Percentiles rank a stretch among this genome's conserved stretches.
Conservation (phyloP, 352 stramenopile genomes). For the Phytophthora foliorum region DNA sequence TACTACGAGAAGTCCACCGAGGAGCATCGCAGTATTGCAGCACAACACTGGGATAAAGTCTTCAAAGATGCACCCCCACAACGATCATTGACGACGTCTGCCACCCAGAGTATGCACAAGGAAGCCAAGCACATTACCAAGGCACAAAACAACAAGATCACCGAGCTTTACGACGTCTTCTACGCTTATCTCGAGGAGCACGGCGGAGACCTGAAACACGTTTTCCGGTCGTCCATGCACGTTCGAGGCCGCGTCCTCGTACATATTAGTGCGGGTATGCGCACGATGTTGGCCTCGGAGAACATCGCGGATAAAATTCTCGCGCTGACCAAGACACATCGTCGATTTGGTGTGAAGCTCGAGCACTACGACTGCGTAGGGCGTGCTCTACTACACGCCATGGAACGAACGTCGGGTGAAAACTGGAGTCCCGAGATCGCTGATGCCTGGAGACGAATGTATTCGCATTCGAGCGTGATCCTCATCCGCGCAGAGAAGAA, state of each 20-base stretch:
- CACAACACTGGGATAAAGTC: conserved; percentile 51
- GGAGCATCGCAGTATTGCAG: conserved; percentile 46
- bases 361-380: conserved; percentile 57
- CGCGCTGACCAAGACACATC: conserved; percentile 57
- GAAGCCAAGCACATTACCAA: conserved; percentile 39
- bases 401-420: conserved; percentile 48
- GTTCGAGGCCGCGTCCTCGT: conserved; percentile 55
- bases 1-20: conserved; percentile 55
- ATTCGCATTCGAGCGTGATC: conserved; percentile 54
- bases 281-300: conserved; percentile 48
- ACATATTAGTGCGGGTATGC: conserved; percentile 65
- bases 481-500: conserved; percentile 50
- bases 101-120: conserved; percentile 10
- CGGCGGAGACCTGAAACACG: conserved; percentile 55
- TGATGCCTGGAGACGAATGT: conserved; percentile 55
- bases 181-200: conserved; percentile 56
- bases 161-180: conserved; percentile 61
- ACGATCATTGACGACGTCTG: neutral
- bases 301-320: conserved; percentile 50
- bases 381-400: conserved; percentile 47
- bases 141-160: conserved; percentile 47
- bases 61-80: conserved; percentile 42
- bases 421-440: conserved; percentile 52
- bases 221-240: conserved; percentile 67
- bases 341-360: conserved; percentile 56